phyloP scores from a whole-genome alignment of 495 filamentous ascomycete genomes.

The Cercophora newfieldiana region DNA sequence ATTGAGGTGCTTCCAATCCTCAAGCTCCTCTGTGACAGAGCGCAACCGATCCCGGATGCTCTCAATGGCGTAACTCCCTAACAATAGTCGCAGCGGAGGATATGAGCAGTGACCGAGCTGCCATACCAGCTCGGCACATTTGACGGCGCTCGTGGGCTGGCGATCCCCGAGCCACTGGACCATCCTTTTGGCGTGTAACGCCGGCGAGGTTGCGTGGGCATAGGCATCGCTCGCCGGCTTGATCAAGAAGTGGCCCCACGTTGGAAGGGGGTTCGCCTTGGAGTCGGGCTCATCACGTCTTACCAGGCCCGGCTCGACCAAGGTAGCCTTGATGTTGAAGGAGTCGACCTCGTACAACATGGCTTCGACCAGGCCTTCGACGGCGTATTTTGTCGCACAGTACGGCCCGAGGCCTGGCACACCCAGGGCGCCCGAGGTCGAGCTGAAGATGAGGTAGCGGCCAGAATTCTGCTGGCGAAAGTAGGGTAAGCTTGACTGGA shows the following conservation, averaged over 20 bases:
- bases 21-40: constrained; percentile 91
- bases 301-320: constrained; percentile 89
- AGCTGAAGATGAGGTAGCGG: constrained; percentile 90
- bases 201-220: constrained; percentile 69
- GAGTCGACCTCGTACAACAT: constrained; percentile 93
- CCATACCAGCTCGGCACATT: constrained; percentile 95
- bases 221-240: constrained; percentile 85
- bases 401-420: constrained; percentile 92
- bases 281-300: constrained; percentile 66
- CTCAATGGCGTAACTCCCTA: constrained; percentile 93
- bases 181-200: constrained; percentile 87
- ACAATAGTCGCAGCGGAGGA: constrained; percentile 78
- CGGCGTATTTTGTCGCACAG: constrained; percentile 94
- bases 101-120: constrained; percentile 91
- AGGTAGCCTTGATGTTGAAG: constrained; percentile 87
- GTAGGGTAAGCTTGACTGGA: constrained; percentile 84
- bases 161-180: constrained; percentile 92
- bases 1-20: constrained; percentile 85
- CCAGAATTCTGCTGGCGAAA: constrained; percentile 75
- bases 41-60: constrained; percentile 86
- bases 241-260: constrained; percentile 89
- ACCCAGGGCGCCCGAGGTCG: constrained; percentile 82
- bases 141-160: constrained; percentile 88
- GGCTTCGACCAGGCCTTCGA: constrained; percentile 90
- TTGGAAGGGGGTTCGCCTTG: constrained; percentile 58